Evolutionary conservation across 805 yeast genomes (phyloP), one percentile per base, ranked within the genome.

Genomic region (Wickerhamomyces queroliae): DNA sequence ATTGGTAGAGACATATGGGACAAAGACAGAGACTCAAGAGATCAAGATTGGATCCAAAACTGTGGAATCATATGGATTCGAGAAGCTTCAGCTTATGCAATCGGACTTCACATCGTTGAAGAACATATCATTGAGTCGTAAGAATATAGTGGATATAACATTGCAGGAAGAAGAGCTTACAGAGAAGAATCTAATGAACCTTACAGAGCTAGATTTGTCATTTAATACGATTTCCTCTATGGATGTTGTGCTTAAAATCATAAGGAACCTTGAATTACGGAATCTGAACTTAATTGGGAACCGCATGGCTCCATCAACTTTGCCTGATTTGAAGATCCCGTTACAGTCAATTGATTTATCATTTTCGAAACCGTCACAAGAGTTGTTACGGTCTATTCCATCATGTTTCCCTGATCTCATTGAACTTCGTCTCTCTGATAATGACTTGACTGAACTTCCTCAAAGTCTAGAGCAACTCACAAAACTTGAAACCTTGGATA

Each of bases 21-120:
- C 62, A 2, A 53, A 58, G n/a, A 50, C 48, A 5, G 53, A 47
- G 9, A 46, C 50, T 4, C 50, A 59, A 8, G 61, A 64, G 15
- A 53, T 76, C 6, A 55, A 54, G 19, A 69, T 83, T 38, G 86
- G 88, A 0, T 40, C 63, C 1, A 87, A 87, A 54, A 45, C 48
- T 6, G 77, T 78, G 8, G 80, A 84, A 50, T 70, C 74, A 21
- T 72, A 65, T 41, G 96, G 95, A 1, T 79, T 85, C 52, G 81
- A 75, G 19, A 70, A 73, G 44, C 55, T 81, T 33, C 67, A 72
- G 33, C 36, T 48, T n/a, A 50, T 69, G 12, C 82, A 77, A 46
- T 55, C 70, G 1, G 60, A 80, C 42, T 68, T 78, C 30, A 48
- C 45, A 3, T 55, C 63, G 10, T 61, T 86, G 37, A 49, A 46